These are phyloP conservation scores for Elongisporangium undulatum DNA, from an alignment of 352 stramenopile species.

Conservation along the genomic window DNA sequence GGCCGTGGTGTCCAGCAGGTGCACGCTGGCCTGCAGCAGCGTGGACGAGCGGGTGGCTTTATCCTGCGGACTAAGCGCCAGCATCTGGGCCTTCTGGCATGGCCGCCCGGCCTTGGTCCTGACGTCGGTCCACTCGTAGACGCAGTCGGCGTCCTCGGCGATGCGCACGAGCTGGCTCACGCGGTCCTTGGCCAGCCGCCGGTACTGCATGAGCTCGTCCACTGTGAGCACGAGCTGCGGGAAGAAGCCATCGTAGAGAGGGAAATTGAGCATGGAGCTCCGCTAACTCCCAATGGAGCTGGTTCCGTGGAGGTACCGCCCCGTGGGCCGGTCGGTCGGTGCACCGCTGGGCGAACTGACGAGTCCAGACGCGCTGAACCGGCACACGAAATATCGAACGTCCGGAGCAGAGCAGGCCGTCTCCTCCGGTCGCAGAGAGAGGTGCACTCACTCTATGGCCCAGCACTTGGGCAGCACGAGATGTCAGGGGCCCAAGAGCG, in stretches of 20 bases:
- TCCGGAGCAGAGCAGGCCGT: background rate
- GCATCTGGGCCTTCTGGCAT: slow-evolving; percentile 51
- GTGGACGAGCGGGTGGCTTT: slow-evolving; percentile 32
- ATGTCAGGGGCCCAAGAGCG: background rate
- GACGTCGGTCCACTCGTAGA: slow-evolving; percentile 60
- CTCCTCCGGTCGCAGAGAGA: background rate
- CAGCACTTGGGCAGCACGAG: background rate
- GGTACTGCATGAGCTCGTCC: slow-evolving; percentile 72
- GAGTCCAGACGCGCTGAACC: background rate
- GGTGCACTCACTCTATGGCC: background rate
- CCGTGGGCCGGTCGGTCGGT: background rate
- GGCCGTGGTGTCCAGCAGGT: slow-evolving; percentile 49
- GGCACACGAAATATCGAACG: background rate
- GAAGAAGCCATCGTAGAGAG: slow-evolving; percentile 72
- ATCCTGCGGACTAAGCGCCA: slow-evolving; percentile 44
- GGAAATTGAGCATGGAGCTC: slow-evolving; percentile 12
- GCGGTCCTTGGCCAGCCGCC: slow-evolving; percentile 62
- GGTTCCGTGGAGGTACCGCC: background rate
- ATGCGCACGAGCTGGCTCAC: slow-evolving; percentile 61
- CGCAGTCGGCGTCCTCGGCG: slow-evolving; percentile 65
- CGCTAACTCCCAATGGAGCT: too few species aligned
- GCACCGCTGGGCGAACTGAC: background rate
- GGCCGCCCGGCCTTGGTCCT: slow-evolving; percentile 18
- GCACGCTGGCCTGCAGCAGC: slow-evolving; percentile 56
- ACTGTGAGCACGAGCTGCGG: slow-evolving; percentile 68